A percentile compares a stretch with the other conserved stretches of the same genome.
Conservation (phyloP, 208 protist species). For the Angomonas desouzai region DNA sequence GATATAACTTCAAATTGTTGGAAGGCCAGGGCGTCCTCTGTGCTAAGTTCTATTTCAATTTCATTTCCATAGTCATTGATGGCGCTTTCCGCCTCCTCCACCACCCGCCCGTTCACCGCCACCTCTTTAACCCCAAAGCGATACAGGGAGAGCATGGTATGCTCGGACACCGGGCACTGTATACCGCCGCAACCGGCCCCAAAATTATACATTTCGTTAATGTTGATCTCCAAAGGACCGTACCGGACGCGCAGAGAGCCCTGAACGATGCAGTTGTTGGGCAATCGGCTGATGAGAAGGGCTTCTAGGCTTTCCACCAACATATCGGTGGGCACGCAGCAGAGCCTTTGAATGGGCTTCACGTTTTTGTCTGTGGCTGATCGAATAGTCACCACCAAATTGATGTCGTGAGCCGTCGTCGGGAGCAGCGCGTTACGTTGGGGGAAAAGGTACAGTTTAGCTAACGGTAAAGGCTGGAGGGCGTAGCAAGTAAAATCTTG, state of each 20-base stretch:
- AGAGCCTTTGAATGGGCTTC: slow-evolving; percentile 55
- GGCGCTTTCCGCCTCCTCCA: slow-evolving; percentile 43
- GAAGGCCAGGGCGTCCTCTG: slow-evolving; percentile 68
- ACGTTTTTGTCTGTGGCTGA: slow-evolving; percentile 39
- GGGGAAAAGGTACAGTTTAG: slow-evolving; percentile 73
- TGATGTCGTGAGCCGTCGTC: slow-evolving; percentile 62
- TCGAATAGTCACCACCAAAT: slow-evolving; percentile 64
- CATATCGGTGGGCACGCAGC: slow-evolving; percentile 76
- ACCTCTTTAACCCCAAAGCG: slow-evolving; percentile 84
- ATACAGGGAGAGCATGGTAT: slow-evolving; percentile 74
- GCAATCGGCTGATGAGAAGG: slow-evolving; percentile 51
- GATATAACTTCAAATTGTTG: slow-evolving; percentile 86
- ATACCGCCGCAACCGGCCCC: slow-evolving; percentile 70
- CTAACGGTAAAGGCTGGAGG: slow-evolving; percentile 60
- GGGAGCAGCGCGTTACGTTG: slow-evolving; percentile 58
- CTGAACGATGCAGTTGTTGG: slow-evolving; percentile 57
- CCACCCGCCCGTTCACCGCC: slow-evolving; percentile 59
- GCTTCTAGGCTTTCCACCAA: slow-evolving; percentile 68
- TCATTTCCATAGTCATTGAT: slow-evolving; percentile 39
- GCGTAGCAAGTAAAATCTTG: slow-evolving; percentile 83
- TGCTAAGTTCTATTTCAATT: slow-evolving; percentile 74
- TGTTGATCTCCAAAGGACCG: slow-evolving; percentile 80
- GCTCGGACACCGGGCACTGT: slow-evolving; percentile 75
- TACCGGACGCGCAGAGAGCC: slow-evolving; percentile 82
- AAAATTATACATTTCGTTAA: slow-evolving; percentile 86